Percentiles rank a stretch among this genome's conserved stretches.
phyloP scores from a whole-genome alignment of 371 early-diverging fungal species.

The Rozella allomycis region DNA sequence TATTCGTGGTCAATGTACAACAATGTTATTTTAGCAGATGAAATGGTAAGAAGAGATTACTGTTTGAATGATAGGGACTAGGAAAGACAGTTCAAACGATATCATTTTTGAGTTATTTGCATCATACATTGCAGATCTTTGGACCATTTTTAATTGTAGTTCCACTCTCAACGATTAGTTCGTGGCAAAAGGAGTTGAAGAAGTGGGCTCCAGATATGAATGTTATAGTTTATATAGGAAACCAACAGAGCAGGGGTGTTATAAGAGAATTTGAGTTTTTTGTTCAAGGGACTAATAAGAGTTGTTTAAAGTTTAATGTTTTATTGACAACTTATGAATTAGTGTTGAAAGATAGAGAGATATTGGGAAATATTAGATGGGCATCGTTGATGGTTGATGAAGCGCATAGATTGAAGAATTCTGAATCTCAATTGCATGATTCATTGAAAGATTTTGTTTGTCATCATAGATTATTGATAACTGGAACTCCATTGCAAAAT shows the following conservation, averaged over 20 bases:
- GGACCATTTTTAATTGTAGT: slow-evolving; percentile 92
- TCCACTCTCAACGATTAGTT: slow-evolving; percentile 75
- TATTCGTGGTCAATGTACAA: slow-evolving; percentile 83
- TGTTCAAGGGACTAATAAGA: slow-evolving; percentile 7
- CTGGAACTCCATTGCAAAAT: slow-evolving; percentile 78
- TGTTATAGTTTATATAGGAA: slow-evolving; percentile 67
- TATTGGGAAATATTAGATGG: slow-evolving; percentile 55
- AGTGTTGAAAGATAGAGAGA: slow-evolving; percentile 65
- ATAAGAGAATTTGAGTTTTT: slow-evolving; percentile 85
- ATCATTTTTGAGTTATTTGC: slow-evolving; percentile 80
- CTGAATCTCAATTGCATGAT: slow-evolving; percentile 65
- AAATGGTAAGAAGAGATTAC: slow-evolving; percentile 10
- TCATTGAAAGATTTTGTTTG: slow-evolving; percentile 49
- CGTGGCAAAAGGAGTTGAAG: slow-evolving; percentile 82
- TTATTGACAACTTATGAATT: slow-evolving; percentile 87
- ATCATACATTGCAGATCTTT: slow-evolving; percentile 51
- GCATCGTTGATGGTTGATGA: slow-evolving; percentile 70
- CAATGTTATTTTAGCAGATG: slow-evolving; percentile 84
- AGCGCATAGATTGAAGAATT: slow-evolving; percentile 75
- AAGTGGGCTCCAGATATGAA: slow-evolving; percentile 89
- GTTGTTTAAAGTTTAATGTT: slow-evolving; percentile 54
- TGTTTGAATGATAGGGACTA: slow-evolving; percentile 60
- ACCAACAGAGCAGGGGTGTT: slow-evolving; percentile 46
- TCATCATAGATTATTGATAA: slow-evolving; percentile 53
- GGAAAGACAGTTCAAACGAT: slow-evolving; percentile 99